These are phyloP conservation scores for Fusarium torreyae DNA, from an alignment of 2,329 filamentous ascomycete species.

Conservation along the genomic window DNA sequence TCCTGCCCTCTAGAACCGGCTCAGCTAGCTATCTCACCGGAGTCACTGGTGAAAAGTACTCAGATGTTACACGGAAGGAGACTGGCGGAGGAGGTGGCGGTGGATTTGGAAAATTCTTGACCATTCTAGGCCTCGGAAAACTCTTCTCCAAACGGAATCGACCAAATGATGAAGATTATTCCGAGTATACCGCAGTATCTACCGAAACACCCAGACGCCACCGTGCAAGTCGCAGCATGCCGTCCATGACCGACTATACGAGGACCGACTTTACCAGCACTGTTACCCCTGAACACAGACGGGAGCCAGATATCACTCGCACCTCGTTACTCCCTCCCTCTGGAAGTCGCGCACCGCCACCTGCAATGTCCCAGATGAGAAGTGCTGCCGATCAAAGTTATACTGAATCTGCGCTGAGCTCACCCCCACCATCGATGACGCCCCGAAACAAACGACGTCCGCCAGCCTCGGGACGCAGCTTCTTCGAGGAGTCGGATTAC, in stretches of 20 bases:
- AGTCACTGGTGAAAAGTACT: slow-evolving; percentile 70
- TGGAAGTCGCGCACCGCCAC: slow-evolving; percentile 55
- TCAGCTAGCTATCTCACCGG: slow-evolving; percentile 72
- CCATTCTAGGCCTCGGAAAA: slow-evolving; percentile 71
- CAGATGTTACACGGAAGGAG: slow-evolving; percentile 60
- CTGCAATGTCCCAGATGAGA: slow-evolving; percentile 61
- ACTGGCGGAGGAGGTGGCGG: slow-evolving; percentile 56
- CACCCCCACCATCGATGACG: slow-evolving; percentile 60
- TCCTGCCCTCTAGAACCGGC: slow-evolving; percentile 65
- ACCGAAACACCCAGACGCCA: slow-evolving; percentile 72
- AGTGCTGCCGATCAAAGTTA: slow-evolving; percentile 65
- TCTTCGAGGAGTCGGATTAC: slow-evolving; percentile 68
- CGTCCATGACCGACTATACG: slow-evolving; percentile 59
- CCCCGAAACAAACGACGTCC: slow-evolving; percentile 65
- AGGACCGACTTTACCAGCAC: slow-evolving; percentile 54
- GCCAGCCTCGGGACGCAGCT: slow-evolving; percentile 60
- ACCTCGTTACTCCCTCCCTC: slow-evolving; percentile 65
- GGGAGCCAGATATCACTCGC: slow-evolving; percentile 49
- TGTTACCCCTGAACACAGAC: slow-evolving; percentile 53
- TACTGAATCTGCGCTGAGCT: slow-evolving; percentile 56
- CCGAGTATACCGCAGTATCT: slow-evolving; percentile 74
- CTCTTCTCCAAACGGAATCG: slow-evolving; percentile 68
- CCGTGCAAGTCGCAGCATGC: slow-evolving; percentile 57
- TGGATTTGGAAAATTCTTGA: slow-evolving; percentile 73
- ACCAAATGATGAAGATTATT: slow-evolving; percentile 72